Base-by-base conservation (phyloP, 1,139 yeast genomes). In the Debaryomyces sp. region DNA sequence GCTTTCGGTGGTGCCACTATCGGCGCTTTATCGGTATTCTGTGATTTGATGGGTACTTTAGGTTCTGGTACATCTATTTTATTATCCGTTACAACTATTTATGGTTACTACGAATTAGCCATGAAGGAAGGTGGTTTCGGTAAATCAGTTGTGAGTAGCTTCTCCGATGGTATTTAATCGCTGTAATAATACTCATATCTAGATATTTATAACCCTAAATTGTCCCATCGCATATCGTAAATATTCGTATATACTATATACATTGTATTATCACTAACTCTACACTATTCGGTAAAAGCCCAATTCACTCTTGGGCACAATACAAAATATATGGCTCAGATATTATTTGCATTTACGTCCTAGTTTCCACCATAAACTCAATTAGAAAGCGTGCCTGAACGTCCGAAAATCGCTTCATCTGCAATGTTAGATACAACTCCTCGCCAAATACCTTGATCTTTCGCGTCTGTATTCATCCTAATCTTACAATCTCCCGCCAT, bases 1-100 rank as follows among this genome's bases (percentile, higher is more conserved):
- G 96, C 97, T 23, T 89, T 95, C 64, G 99, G 99, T 60, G 99
- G 99, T 71, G 97, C 97, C 49, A 88, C 95, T 54, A 94, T 94
- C 66, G 99, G 99, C 64, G 96, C 96, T 12, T 79, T 94, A 56
- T 88, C 97, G n/a, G 98, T 94, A 48, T 80, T 85, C 50, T 89
- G 96, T 66, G 99, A 94, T 68, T 80, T 94, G 66, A 78, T 91
- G 62, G 98, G 99, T 43, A 90, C 98, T 53, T 80, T 94, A 61
- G 97, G 97, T 54, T 86, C 96, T 45, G 99, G 99, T 64, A 92
- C 98, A 46, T 91, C 96, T 41, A 92, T 94, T 58, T 79, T 94
- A 62, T 82, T 94, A 73, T 96, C 98, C 39, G 97, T 92, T 44
- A 94, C 99, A 43, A 94, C 99, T 52, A 92, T 94, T 60, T 94